Percentiles rank a stretch among this genome's conserved stretches.
Conservation (phyloP, 2,329 filamentous ascomycete species). For the Fusarium xyrophilum region DNA sequence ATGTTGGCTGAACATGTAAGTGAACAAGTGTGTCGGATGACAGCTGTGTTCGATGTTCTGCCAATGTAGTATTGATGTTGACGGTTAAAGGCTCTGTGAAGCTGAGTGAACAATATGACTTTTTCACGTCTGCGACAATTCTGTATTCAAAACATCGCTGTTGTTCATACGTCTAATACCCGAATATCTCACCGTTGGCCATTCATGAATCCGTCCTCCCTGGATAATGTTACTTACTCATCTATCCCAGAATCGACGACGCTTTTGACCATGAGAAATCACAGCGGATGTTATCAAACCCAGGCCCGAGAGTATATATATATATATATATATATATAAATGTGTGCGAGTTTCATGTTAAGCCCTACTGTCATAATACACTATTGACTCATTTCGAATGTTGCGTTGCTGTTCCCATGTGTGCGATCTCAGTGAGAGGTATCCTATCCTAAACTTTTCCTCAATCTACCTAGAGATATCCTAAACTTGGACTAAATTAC, state of each 20-base stretch:
- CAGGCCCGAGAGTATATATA: not conserved
- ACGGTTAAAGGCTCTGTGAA: not conserved
- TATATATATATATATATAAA: not conserved
- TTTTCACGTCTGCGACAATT: not conserved
- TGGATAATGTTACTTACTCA: not conserved
- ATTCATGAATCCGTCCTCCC: not conserved
- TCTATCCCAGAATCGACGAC: not conserved
- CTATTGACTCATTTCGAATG: not conserved
- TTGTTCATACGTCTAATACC: not conserved
- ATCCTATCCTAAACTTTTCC: not conserved
- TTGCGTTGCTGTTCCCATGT: not conserved
- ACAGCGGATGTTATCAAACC: not conserved
- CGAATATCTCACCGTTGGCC: not conserved
- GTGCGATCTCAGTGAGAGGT: not conserved
- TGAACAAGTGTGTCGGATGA: not conserved
- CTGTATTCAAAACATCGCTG: rapidly evolving
- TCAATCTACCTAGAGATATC: not conserved
- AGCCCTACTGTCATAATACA: not conserved
- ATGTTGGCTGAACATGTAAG: not conserved
- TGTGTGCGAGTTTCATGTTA: not conserved
- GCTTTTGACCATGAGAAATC: not conserved
- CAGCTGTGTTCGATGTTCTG: not conserved
- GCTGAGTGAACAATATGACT: not conserved
- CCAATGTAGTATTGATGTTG: not conserved
- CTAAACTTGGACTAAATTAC: not conserved